Conservation (phyloP, 2,329 filamentous ascomycete species). For the Neoarthrinium moseri region DNA sequence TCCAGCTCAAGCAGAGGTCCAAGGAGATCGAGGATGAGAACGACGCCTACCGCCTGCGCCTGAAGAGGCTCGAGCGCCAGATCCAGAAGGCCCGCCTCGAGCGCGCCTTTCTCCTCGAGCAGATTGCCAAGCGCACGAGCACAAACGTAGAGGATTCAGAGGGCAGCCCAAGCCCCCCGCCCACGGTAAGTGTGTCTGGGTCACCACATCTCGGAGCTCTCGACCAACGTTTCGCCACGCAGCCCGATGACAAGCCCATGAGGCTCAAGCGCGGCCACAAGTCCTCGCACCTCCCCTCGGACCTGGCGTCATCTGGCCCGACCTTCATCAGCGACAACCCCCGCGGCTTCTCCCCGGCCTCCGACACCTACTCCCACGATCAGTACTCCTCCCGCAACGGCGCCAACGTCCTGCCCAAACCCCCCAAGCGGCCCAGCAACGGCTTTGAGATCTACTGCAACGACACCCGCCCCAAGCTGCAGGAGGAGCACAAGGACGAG, state of each 20-base stretch:
- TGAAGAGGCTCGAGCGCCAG: slow-evolving; percentile 76
- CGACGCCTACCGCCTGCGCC: slow-evolving; percentile 76
- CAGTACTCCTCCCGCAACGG: slow-evolving; percentile 42
- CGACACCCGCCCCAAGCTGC: slow-evolving; percentile 44
- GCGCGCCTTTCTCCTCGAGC: slow-evolving; percentile 71
- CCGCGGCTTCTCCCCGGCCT: slow-evolving; percentile 46
- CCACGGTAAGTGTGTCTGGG: slow-evolving; percentile 72
- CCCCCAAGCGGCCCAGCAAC: slow-evolving; percentile 41
- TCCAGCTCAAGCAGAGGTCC: slow-evolving; percentile 87
- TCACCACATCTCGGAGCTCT: slow-evolving; percentile 8
- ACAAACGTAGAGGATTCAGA: slow-evolving; percentile 76
- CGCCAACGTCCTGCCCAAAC: slow-evolving; percentile 37
- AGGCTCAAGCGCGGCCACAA: slow-evolving; percentile 72
- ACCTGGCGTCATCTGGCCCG: slow-evolving; percentile 34
- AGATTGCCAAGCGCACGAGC: slow-evolving; percentile 72
- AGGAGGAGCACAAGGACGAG: slow-evolving; percentile 42
- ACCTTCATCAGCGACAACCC: slow-evolving; percentile 47
- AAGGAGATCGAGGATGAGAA: slow-evolving; percentile 91
- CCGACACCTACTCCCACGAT: slow-evolving; percentile 52
- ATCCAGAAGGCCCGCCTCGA: slow-evolving; percentile 91
- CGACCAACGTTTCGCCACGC: slow-evolving; percentile 14
- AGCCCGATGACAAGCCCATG: slow-evolving; percentile 78
- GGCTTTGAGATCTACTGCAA: slow-evolving; percentile 57
- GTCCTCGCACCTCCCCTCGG: slow-evolving; percentile 51
- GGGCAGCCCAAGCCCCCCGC: slow-evolving; percentile 75